Evolutionary conservation across 352 stramenopile genomes (phyloP).

Genomic region (Phytophthora cryptogea): DNA sequence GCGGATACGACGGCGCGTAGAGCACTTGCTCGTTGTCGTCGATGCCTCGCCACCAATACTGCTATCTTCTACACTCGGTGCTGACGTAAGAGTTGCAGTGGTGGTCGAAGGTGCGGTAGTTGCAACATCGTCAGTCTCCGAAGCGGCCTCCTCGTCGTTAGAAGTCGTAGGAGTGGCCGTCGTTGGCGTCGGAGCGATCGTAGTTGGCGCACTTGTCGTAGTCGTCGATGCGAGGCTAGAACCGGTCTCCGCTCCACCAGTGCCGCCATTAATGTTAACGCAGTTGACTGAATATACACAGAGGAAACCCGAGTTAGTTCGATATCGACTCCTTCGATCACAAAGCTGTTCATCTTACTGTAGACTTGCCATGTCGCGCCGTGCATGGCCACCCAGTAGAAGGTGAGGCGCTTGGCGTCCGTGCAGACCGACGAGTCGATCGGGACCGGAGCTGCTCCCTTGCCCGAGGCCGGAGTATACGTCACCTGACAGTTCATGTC

Average conservation of each 20-base stretch:
- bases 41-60: constrained; percentile 2
- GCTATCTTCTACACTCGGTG: not conserved
- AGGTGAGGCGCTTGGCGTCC: constrained; percentile 43
- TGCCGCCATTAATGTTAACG: constrained; percentile 32
- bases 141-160: constrained; percentile 5
- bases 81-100: not conserved
- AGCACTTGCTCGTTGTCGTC: constrained; percentile 11
- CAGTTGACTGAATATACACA: constrained; percentile 33
- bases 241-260: not conserved
- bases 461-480: constrained; percentile 33
- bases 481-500: constrained; percentile 42
- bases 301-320: constrained; percentile 8
- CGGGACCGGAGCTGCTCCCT: constrained; percentile 32
- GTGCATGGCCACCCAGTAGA: constrained; percentile 64
- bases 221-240: constrained; percentile 13
- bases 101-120: constrained; percentile 1
- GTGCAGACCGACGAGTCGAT: constrained; percentile 46
- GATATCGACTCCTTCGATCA: not conserved
- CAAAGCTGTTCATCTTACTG: constrained; percentile 21
- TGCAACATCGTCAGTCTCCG: not conserved
- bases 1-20: constrained; percentile 20
- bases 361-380: constrained; percentile 62
- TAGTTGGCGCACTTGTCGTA: constrained; percentile 11
- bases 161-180: constrained; percentile 15
- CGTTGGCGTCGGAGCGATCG: constrained; percentile 8